Evolutionary conservation across 441 rosid genomes (phyloP).

Genomic region (Gossypium gossypioides): DNA sequence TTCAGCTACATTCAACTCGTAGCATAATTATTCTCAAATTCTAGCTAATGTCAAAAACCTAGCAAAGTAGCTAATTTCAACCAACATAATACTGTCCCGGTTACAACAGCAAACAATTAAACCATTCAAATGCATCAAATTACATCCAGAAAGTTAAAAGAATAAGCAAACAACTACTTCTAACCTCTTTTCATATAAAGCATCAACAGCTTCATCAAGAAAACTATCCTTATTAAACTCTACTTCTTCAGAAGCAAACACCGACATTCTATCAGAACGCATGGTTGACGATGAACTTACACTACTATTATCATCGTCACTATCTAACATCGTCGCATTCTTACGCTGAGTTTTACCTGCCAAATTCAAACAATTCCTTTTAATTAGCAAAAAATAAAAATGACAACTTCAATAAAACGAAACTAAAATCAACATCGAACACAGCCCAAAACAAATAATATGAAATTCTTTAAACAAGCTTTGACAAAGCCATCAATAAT

Average conservation of each 20-base stretch:
- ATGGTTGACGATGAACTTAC: slow-evolving; percentile 61
- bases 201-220: slow-evolving; percentile 79
- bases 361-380: not conserved
- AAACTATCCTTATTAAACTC: slow-evolving; percentile 49
- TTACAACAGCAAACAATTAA: not conserved
- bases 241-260: slow-evolving; percentile 45
- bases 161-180: not conserved
- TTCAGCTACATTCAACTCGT: slow-evolving; percentile 1
- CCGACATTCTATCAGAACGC: slow-evolving; percentile 49
- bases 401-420: not conserved
- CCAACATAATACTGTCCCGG: not conserved
- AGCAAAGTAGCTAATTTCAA: not conserved
- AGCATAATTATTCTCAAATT: not conserved
- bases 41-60: not conserved
- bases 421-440: not conserved
- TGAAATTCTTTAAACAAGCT: not conserved
- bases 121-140: not conserved
- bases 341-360: slow-evolving; percentile 54
- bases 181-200: slow-evolving; percentile 74
- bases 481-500: not conserved
- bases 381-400: not conserved
- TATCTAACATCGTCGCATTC: slow-evolving; percentile 45
- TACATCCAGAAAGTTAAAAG: not conserved
- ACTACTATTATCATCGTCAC: slow-evolving; percentile 70
- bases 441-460: not conserved